Base-by-base conservation (phyloP, 2,329 filamentous ascomycete genomes). In the Neopestalotiopsis clavispora region DNA sequence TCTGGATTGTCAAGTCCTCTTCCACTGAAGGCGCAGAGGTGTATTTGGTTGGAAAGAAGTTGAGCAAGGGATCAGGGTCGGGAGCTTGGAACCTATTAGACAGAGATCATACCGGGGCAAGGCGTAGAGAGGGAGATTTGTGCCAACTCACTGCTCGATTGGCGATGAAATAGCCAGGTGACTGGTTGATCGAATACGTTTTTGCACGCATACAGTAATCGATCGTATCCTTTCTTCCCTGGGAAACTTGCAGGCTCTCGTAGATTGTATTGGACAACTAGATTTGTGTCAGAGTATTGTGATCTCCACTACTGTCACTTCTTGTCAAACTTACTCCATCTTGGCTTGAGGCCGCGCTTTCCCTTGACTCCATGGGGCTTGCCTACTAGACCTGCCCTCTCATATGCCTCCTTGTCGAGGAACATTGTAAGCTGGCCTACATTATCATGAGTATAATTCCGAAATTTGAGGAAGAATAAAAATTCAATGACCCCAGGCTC, bases 201-300 rank as follows among this genome's bases (percentile, higher is more conserved):
- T 74, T 91, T 91, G 78, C 91, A 94, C 14, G 94, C 94, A 84
- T 93, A 93, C 6, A 91, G 78, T 14, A 97, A 83, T 60, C 94
- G 86, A 71, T 95, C 91, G 75, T 97, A 97, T 0, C 90, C 92
- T 72, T 92, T 94, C 78, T 94, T 96, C 3, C 94, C 94, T 67
- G 90, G 91, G 7, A 94, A 79, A 93, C 97, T 97, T 0, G 90
- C 90, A 0, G 90, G 87, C 4, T 86, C 84, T 20, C 91, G 88
- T 34, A 99, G 86, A 69, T 98, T 91, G 65, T 92, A 84, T 74
- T 95, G 89, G 60, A 98, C 88, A 34, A 91, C 93, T 96, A 68
- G 64, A 10, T 49, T 56, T 13, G 34, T 34, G 30, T 32, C 28
- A 62, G 34, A n/a, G 9, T 6, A 17, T 13, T 13, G 30, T 2